phyloP scores from a whole-genome alignment of 2,329 filamentous ascomycete genomes.

The Alternaria solani region DNA sequence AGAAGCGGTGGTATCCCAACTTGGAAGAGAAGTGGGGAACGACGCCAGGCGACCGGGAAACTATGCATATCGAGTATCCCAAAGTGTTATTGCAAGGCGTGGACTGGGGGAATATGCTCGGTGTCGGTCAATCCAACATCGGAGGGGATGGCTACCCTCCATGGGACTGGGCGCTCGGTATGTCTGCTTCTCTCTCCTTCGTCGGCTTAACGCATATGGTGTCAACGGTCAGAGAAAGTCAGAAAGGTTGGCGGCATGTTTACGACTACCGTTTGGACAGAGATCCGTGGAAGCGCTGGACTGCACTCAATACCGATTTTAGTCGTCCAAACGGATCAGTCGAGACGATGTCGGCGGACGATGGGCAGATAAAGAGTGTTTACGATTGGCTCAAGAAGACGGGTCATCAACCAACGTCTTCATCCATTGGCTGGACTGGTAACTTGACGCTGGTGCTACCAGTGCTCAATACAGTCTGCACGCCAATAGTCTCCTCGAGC shows the following conservation, averaged over 20 bases:
- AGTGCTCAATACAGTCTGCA: slow-evolving; percentile 10
- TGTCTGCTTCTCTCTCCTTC: slow-evolving; percentile 9
- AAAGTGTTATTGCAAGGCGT: slow-evolving; percentile 1
- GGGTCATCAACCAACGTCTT: neutral
- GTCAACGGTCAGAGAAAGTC: neutral
- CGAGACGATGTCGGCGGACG: slow-evolving; percentile 4
- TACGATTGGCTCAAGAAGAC: slow-evolving; percentile 2
- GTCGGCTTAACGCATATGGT: neutral
- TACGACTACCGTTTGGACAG: neutral
- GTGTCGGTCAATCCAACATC: neutral
- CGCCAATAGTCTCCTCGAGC: neutral
- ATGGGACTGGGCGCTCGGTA: slow-evolving; percentile 3
- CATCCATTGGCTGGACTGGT: slow-evolving; percentile 6
- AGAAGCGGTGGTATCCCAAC: slow-evolving; percentile 15
- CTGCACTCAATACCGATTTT: slow-evolving; percentile 9
- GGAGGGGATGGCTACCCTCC: neutral
- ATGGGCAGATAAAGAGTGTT: slow-evolving; percentile 1
- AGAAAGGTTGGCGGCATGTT: slow-evolving; percentile 1
- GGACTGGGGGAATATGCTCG: neutral
- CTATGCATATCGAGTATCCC: slow-evolving; percentile 1
- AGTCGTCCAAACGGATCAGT: neutral
- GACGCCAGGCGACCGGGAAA: neutral
- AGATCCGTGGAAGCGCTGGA: slow-evolving; percentile 4
- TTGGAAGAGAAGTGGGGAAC: neutral
- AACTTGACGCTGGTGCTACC: slow-evolving; percentile 5